Evolutionary conservation across 2,329 filamentous ascomycete species (phyloP), one percentile per base, ranked within the genome.

Genomic region (Sordariomycetes sp.): DNA sequence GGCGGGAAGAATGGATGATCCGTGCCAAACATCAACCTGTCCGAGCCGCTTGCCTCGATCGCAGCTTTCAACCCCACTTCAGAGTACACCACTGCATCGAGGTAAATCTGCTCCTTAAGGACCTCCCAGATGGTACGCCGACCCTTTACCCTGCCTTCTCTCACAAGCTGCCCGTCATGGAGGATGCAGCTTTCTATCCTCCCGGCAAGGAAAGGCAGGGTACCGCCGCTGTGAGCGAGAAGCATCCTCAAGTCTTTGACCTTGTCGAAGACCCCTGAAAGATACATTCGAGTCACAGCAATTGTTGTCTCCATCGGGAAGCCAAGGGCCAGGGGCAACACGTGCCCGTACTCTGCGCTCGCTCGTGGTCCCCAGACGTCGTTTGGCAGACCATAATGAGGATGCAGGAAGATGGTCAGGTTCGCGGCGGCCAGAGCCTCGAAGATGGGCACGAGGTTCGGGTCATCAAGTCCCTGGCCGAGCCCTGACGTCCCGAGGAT

Each of bases 251-350:
- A 58, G 8, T 65, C 62, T 0, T 71, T 72, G 29, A 86, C 82
- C 8, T 73, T 68, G 54, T 94, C 86, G 55, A 92, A 94, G 0
- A 93, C 82, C 0, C 86, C 84, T 0, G 81, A 74, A n/a, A 95
- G 64, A 35, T 86, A 79, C 86, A 95, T 93, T 30, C 88, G 70
- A 4, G 84, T 77, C 3, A 94, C 79, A 0, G 87, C 86, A 46
- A 95, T 90, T 2, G 88, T 94, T 1, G 88, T 95, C 59, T 95
- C 88, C 44, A 95, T 74, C 0, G 88, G 87, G 52, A 94, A 94
- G 0, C 88, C 88, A 4, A 95, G 63, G 0, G 86, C 85, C 1
- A 95, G 64, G 0, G 87, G 84, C 3, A 95, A 67, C 1, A 94
- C 86, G 53, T 94, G 88, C 1, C 88, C 88, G 51, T 93, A 94